These are phyloP conservation scores for Calocybe gangraenosa DNA, from an alignment of 768 basidiomycete species.

Conservation along the genomic window DNA sequence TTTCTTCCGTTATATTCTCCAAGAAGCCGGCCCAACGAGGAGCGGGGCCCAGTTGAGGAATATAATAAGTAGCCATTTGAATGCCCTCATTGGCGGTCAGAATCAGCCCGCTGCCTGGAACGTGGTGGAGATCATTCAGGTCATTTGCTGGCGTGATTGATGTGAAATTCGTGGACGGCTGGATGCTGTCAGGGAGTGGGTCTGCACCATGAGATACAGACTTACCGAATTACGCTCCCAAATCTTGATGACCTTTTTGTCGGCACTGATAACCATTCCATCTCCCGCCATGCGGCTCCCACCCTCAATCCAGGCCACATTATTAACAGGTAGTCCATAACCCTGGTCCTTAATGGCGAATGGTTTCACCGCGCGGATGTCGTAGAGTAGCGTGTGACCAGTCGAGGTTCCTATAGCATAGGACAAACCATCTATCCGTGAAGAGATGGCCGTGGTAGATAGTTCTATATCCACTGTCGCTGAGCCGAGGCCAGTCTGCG, in stretches of 20 bases:
- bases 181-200: constrained; percentile 4
- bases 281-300: constrained; percentile 81
- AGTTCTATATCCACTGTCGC: constrained; percentile 30
- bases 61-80: constrained; percentile 90
- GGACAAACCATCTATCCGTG: constrained; percentile 84
- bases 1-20: constrained; percentile 97
- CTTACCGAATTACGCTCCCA: constrained; percentile 87
- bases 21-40: constrained; percentile 97
- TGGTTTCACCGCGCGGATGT: constrained; percentile 79
- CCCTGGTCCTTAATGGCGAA: constrained; percentile 96
- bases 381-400: constrained; percentile 92
- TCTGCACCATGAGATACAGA: constrained; percentile 9
- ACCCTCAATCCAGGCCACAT: constrained; percentile 86
- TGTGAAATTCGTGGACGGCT: constrained; percentile 85
- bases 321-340: constrained; percentile 87
- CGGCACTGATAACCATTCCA: constrained; percentile 86
- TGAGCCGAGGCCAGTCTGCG: constrained; percentile 31
- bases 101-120: constrained; percentile 84
- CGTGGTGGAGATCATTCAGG: constrained; percentile 86
- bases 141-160: constrained; percentile 90
- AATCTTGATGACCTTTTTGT: constrained; percentile 96
- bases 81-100: constrained; percentile 97
- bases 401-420: constrained; percentile 94
- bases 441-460: constrained; percentile 81
- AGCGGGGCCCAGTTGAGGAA: constrained; percentile 94